Base-by-base conservation (phyloP, 1,284 basidiomycete genomes). In the Acaromyces ingoldii region DNA sequence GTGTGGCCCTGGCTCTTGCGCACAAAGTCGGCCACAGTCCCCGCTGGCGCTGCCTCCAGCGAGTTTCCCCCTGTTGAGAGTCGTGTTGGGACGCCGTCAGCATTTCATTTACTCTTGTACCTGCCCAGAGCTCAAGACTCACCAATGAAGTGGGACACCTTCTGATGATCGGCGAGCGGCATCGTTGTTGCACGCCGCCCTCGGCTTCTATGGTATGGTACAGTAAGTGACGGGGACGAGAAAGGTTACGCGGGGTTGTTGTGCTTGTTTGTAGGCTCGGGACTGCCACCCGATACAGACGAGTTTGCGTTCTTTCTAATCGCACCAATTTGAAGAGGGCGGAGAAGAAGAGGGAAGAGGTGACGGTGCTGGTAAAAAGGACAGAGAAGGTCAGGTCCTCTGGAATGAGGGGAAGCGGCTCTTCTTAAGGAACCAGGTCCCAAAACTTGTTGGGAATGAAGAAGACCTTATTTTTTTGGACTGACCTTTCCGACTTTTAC, bases 1-100 rank as follows among this genome's bases (percentile, higher is more conserved):
- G 92, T 95, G 79, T 99, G 95, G 62, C 95, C 95, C 29, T 91
- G 91, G 76, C 92, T 82, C 48, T 81, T 80, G 76, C 88, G 87
- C 53, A 98, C 91, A 78, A 95, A 98, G 79, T 97, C 91, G 60
- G 85, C 81, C 41, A 98, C 86, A 54, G 82, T 82, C 54, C 89
- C 83, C 26, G 85, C 79, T 15, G 87, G 80, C 29, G 92, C 92
- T 57, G 82, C 84, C 52, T 92, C 89, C 63, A 97, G 77, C 33
- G 88, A 84, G 79, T 96, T 95, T 53, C 89, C 91, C 74, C 95
- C 95, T 96, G 42, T 50, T 46, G 39, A 15, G 48, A 13, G 11
- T 17, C 9, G 19, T 11, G 7, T 17, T 13, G 15, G 28, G 10
- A 6, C 9, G 34, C 19, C 15, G 44, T 21, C n/a, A 6, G 15